Evolutionary conservation across 371 early-diverging fungal genomes (phyloP).

Genomic region (Phascolomyces articulosus): DNA sequence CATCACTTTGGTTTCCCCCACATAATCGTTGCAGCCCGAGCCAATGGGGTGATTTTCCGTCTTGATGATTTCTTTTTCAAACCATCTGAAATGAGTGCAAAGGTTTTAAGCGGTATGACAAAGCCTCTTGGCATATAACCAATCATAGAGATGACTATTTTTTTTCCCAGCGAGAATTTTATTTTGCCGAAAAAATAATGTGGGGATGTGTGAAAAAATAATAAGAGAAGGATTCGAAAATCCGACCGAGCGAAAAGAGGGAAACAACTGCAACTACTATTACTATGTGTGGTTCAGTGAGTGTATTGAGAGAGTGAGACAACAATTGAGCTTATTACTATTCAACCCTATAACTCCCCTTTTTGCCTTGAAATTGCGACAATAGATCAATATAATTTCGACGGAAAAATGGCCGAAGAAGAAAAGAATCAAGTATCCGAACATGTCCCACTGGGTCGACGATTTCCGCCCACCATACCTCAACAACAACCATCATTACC

Average conservation of each 20-base stretch:
- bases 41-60: slow-evolving; percentile 4
- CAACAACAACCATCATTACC: not conserved
- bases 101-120: not conserved
- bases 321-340: no score
- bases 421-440: not conserved
- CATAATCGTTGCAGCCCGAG: not conserved
- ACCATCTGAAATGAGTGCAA: no score
- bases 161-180: not conserved
- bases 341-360: no score
- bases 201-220: not conserved
- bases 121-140: not conserved
- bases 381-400: not conserved
- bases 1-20: not conserved
- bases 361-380: not conserved
- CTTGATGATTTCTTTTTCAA: not conserved
- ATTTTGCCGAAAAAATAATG: not conserved
- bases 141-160: no score
- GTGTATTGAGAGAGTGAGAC: no score
- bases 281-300: no score
- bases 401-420: not conserved
- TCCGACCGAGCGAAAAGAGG: no score
- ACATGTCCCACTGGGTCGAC: not conserved
- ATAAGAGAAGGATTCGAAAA: no score
- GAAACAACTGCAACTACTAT: no score
- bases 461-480: not conserved